Evolutionary conservation across 2,329 filamentous ascomycete species (phyloP).

Genomic region (Pseudogymnoascus sp.): DNA sequence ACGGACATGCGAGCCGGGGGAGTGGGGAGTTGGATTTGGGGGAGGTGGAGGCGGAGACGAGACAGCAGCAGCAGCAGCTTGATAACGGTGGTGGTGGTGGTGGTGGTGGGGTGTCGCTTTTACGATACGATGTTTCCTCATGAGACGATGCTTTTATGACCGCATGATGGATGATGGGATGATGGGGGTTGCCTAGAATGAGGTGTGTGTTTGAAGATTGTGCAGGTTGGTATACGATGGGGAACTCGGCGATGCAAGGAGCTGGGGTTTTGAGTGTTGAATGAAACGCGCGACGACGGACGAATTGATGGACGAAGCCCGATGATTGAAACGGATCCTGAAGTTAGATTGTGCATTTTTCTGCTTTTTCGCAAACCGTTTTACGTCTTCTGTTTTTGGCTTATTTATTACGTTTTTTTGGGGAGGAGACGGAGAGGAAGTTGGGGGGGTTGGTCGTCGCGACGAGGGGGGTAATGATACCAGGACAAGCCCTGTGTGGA

Average conservation of each 20-base stretch:
- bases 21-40: conserved; percentile 41
- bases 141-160: not conserved
- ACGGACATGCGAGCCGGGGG: conserved; percentile 52
- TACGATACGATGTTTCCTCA: conserved; percentile 2
- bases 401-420: not conserved
- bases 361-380: not conserved
- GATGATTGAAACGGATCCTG: not conserved
- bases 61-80: conserved; percentile 3
- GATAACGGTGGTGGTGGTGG: not conserved
- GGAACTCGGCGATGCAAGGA: not conserved
- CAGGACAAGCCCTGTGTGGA: not conserved
- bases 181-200: not conserved
- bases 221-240: not conserved
- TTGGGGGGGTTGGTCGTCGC: not conserved
- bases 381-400: not conserved
- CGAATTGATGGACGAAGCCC: not conserved
- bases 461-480: not conserved
- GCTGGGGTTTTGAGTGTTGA: not conserved
- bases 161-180: conserved; percentile 1
- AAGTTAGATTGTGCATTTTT: not conserved
- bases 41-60: not conserved
- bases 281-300: not conserved
- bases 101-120: not conserved
- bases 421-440: not conserved
- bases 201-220: not conserved